Evolutionary conservation across 257 asterid species (phyloP).

Genomic region (Solanum verrucosum): DNA sequence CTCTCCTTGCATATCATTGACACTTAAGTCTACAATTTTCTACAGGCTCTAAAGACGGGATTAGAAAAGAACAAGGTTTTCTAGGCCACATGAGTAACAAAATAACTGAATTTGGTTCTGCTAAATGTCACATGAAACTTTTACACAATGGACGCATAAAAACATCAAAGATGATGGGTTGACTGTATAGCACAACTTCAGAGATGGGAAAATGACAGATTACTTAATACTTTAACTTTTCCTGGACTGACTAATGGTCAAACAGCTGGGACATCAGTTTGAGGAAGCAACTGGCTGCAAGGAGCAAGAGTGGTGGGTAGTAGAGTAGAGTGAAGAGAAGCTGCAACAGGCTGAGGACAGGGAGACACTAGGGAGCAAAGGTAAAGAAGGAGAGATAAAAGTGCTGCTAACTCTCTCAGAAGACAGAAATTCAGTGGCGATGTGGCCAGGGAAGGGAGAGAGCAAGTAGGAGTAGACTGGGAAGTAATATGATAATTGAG

Average conservation of each 20-base stretch:
- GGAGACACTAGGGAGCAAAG: background rate
- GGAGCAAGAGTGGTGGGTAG: background rate
- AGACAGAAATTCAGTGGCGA: background rate
- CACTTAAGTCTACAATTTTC: background rate
- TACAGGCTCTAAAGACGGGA: background rate
- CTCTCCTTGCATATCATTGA: background rate
- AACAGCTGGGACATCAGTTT: background rate
- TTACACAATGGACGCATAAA: background rate
- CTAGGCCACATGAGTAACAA: background rate
- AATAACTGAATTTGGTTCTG: background rate
- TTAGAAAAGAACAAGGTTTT: background rate
- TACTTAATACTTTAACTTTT: background rate
- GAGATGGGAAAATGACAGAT: background rate
- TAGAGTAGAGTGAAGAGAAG: background rate
- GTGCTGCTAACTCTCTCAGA: background rate
- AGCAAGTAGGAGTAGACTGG: background rate
- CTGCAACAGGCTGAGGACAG: background rate
- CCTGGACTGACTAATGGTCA: background rate
- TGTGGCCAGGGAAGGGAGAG: background rate
- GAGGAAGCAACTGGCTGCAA: background rate
- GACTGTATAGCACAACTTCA: background rate
- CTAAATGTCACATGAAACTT: background rate
- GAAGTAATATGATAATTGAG: background rate
- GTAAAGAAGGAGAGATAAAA: background rate
- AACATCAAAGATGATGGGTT: background rate